Evolutionary conservation across 495 filamentous ascomycete species (phyloP).

Genomic region (Penicillium nucicola): DNA sequence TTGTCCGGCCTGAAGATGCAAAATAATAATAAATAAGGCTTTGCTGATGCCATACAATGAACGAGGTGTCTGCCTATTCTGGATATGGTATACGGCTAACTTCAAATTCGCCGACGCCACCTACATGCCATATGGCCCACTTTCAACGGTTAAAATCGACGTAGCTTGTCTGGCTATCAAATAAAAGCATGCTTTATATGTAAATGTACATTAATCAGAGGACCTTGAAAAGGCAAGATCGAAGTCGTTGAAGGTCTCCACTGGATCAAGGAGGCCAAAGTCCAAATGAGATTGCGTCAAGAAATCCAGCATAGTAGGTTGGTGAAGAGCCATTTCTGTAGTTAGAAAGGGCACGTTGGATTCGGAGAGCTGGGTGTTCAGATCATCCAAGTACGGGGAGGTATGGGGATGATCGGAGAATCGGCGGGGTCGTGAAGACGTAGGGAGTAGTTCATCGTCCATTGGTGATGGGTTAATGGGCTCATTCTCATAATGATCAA

Average conservation of each 20-base stretch:
- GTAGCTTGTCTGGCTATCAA: not conserved
- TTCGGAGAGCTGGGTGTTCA: not conserved
- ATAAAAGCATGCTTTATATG: not conserved
- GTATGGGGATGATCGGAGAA: not conserved
- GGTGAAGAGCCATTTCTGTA: constrained; percentile 35
- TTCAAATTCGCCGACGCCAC: constrained; percentile 8
- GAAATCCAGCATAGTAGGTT: constrained; percentile 37
- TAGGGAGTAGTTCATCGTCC: not conserved
- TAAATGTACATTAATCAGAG: not conserved
- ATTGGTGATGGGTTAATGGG: not conserved
- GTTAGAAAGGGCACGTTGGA: constrained; percentile 15
- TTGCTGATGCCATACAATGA: constrained; percentile 2
- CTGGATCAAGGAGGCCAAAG: constrained; percentile 26
- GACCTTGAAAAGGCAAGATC: constrained; percentile 9
- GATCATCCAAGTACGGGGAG: not conserved
- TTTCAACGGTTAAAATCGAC: not conserved
- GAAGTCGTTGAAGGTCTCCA: constrained; percentile 24
- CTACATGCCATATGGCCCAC: not conserved
- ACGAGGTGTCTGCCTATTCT: not conserved
- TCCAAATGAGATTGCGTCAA: constrained; percentile 29
- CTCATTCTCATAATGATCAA: not conserved
- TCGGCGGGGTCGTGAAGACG: not conserved
- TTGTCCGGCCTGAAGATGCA: constrained; percentile 9
- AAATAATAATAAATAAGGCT: no score
- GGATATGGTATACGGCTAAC: constrained; percentile 2